These are phyloP conservation scores for Pseudogymnoascus sp. DNA, from an alignment of 2,329 filamentous ascomycete species.

Conservation along the genomic window DNA sequence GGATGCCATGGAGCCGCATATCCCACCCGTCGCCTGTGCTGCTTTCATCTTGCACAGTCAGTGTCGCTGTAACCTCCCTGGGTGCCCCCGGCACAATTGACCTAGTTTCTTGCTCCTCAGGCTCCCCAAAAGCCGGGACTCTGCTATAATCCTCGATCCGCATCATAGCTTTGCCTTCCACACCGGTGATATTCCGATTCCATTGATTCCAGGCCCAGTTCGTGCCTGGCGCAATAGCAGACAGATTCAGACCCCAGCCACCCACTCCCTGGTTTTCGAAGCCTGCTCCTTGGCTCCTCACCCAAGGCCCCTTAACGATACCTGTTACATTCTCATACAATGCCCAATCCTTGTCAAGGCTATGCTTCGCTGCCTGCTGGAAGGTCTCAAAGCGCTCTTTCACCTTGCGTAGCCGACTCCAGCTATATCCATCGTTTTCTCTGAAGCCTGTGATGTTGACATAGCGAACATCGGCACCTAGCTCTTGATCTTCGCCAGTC, in stretches of 20 bases:
- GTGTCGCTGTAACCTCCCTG: slow-evolving; percentile 59
- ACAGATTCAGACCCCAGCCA: slow-evolving; percentile 49
- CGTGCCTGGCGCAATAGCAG: slow-evolving; percentile 53
- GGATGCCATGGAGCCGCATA: slow-evolving; percentile 71
- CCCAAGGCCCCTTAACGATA: slow-evolving; percentile 26
- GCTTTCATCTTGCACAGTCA: slow-evolving; percentile 64
- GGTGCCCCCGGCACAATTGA: slow-evolving; percentile 18
- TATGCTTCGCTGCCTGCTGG: slow-evolving; percentile 12
- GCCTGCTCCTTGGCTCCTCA: slow-evolving; percentile 15
- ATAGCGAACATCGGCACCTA: slow-evolving; percentile 30
- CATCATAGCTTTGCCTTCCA: slow-evolving; percentile 59
- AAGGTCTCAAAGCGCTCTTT: slow-evolving; percentile 55
- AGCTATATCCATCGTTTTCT: slow-evolving; percentile 64
- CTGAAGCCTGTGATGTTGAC: slow-evolving; percentile 73
- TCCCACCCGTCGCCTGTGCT: slow-evolving; percentile 68
- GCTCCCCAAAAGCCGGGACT: slow-evolving; percentile 23
- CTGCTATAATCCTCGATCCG: slow-evolving; percentile 46
- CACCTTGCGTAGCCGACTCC: slow-evolving; percentile 63
- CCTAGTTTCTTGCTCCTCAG: slow-evolving; percentile 16
- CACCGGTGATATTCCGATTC: slow-evolving; percentile 72
- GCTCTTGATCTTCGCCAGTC: slow-evolving; percentile 15
- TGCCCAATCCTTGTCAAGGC: slow-evolving; percentile 12
- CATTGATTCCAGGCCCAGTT: slow-evolving; percentile 59
- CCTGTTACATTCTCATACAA: slow-evolving; percentile 29
- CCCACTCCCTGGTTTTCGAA: slow-evolving; percentile 12